Percentiles rank a stretch among this genome's conserved stretches.
Conservation (phyloP, 129 eudicot species). For the Gnaphalium uliginosum region DNA sequence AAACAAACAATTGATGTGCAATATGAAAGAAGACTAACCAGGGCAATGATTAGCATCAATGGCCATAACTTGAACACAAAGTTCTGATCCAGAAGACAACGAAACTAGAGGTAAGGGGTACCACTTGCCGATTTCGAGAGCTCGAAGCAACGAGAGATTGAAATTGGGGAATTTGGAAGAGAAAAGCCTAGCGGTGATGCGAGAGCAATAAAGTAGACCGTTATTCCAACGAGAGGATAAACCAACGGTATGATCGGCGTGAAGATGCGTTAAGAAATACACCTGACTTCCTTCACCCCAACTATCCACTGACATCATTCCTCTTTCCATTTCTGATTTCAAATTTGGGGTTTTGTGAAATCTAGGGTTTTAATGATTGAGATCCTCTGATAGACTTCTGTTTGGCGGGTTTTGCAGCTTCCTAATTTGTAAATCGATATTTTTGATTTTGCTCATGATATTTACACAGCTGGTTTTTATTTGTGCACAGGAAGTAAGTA, state of each 20-base stretch:
- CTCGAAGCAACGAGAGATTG: slow-evolving; percentile 57
- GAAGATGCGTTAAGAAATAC: slow-evolving; percentile 86
- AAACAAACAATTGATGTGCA: background rate
- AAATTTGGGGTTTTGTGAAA: background rate
- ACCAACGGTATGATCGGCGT: slow-evolving; percentile 89
- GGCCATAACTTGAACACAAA: slow-evolving; percentile 50
- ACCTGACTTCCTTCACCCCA: slow-evolving; percentile 76
- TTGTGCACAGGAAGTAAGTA: too few species aligned
- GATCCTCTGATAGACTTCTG: background rate
- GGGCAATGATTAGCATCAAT: slow-evolving; percentile 92
- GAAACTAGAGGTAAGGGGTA: slow-evolving; percentile 50
- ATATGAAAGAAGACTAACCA: slow-evolving; percentile 35
- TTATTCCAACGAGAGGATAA: slow-evolving; percentile 65
- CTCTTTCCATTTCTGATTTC: slow-evolving; percentile 50
- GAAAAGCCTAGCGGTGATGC: slow-evolving; percentile 67
- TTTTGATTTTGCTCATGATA: too few species aligned
- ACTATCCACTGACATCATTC: slow-evolving; percentile 83
- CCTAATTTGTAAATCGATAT: too few species aligned
- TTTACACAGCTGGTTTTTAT: too few species aligned
- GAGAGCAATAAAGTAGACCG: slow-evolving; percentile 77
- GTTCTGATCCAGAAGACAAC: slow-evolving; percentile 36
- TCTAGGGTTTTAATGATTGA: slow-evolving; percentile 25
- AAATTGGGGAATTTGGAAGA: slow-evolving; percentile 78
- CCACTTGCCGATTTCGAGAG: slow-evolving; percentile 59
- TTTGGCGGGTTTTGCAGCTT: slow-evolving; percentile 28